Conservation (phyloP, 495 filamentous ascomycete species). For the Xylaria palmicola region DNA sequence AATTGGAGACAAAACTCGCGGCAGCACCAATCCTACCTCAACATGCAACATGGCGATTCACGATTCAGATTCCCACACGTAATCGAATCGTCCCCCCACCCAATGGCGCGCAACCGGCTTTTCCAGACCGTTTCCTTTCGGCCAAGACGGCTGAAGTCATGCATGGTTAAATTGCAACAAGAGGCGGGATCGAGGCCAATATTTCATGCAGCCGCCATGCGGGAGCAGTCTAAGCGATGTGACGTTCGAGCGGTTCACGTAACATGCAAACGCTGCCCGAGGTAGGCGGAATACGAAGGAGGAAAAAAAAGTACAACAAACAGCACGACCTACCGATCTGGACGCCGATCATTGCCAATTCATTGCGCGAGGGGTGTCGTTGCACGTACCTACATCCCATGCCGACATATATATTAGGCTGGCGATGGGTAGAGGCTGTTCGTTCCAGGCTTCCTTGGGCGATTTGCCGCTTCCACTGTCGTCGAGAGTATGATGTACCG, state of each 20-base stretch:
- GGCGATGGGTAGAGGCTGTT: neutral
- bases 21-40: neutral
- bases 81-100: neutral
- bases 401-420: slow-evolving; percentile 13
- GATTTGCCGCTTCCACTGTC: neutral
- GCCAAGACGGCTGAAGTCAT: slow-evolving; percentile 35
- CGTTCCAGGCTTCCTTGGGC: neutral
- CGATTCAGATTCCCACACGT: slow-evolving; percentile 6
- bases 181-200: slow-evolving; percentile 17
- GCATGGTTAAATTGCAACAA: slow-evolving; percentile 30
- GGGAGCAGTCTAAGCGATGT: slow-evolving; percentile 4
- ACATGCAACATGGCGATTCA: neutral
- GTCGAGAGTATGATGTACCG: neutral
- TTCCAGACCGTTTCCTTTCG: slow-evolving; percentile 16
- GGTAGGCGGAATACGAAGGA: neutral
- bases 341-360: slow-evolving; percentile 9
- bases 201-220: slow-evolving; percentile 15
- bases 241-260: slow-evolving; percentile 23
- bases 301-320: neutral
- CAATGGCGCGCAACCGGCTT: slow-evolving; percentile 6
- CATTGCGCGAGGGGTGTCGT: slow-evolving; percentile 14
- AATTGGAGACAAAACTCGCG: neutral
- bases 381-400: slow-evolving; percentile 12
- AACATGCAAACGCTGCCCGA: slow-evolving; percentile 22
- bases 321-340: neutral